Conservation (phyloP, 73 alveolate genomes). For the Breviolum minutum region DNA sequence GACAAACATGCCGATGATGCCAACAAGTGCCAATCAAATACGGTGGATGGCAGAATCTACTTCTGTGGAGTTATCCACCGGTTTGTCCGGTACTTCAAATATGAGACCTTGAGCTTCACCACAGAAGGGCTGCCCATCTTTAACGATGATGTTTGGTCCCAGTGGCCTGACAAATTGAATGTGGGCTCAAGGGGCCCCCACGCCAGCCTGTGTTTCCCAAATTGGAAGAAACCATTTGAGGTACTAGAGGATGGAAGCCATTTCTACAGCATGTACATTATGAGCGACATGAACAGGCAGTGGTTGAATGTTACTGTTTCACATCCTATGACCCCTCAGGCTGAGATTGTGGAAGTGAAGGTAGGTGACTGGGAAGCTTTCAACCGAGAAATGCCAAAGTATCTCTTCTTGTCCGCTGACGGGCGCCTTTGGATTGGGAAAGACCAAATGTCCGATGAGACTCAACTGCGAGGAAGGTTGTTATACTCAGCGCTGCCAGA, state of each 20-base stretch:
- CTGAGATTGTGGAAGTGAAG: neutral
- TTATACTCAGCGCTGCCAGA: conserved; percentile 2
- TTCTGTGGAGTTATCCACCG: neutral
- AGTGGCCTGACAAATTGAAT: neutral
- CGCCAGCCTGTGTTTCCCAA: conserved; percentile 32
- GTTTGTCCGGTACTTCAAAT: conserved; percentile 15
- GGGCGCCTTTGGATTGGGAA: no score
- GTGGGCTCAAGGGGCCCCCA: neutral
- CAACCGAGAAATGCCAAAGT: no score
- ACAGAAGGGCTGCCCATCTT: neutral
- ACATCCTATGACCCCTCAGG: neutral
- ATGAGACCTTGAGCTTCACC: conserved; percentile 4
- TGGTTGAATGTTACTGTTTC: conserved; percentile 7
- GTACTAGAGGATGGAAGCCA: neutral
- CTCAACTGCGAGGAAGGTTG: neutral
- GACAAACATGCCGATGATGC: neutral
- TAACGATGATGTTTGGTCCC: conserved; percentile 8
- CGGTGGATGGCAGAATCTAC: neutral
- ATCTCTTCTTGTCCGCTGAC: neutral
- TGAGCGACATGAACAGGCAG: neutral
- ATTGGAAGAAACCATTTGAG: conserved; percentile 39
- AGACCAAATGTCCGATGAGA: no score
- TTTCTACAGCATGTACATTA: neutral
- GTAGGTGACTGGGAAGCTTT: neutral
- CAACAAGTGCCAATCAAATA: neutral